Evolutionary conservation across 2,329 filamentous ascomycete genomes (phyloP).

Genomic region (Penicillium expansum): DNA sequence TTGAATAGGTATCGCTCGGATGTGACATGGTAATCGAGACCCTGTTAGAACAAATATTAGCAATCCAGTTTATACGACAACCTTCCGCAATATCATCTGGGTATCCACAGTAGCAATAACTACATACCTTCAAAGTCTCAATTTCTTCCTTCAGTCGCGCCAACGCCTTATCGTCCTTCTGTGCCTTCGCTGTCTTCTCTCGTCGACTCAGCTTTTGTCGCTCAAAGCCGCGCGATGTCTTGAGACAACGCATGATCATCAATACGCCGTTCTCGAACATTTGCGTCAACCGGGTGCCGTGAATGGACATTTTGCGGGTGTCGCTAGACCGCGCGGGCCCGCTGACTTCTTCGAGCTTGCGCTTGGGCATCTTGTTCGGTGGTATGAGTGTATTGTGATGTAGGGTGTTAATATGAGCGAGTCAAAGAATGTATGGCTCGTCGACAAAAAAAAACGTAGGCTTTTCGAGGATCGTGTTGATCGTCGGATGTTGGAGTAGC

Average conservation of each 20-base stretch:
- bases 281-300: slow-evolving; percentile 41
- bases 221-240: slow-evolving; percentile 60
- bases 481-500: slow-evolving; percentile 10
- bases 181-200: slow-evolving; percentile 53
- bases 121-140: slow-evolving; percentile 53
- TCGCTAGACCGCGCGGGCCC: slow-evolving; percentile 21
- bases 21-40: slow-evolving; percentile 49
- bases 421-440: not conserved
- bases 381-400: not conserved
- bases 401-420: not conserved
- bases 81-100: too few species aligned
- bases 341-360: slow-evolving; percentile 39
- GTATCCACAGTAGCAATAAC: not conserved
- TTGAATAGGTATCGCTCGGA: slow-evolving; percentile 57
- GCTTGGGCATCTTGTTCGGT: slow-evolving; percentile 37
- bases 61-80: too few species aligned
- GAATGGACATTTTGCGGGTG: slow-evolving; percentile 31
- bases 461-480: not conserved
- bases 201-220: slow-evolving; percentile 61
- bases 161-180: slow-evolving; percentile 42
- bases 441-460: too few species aligned
- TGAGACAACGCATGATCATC: slow-evolving; percentile 53
- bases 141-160: slow-evolving; percentile 55
- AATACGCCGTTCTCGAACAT: slow-evolving; percentile 52
- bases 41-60: slow-evolving; percentile 32